These are phyloP conservation scores for Pseudogymnoascus sp. DNA, from an alignment of 2,329 filamentous ascomycete species.

Conservation along the genomic window DNA sequence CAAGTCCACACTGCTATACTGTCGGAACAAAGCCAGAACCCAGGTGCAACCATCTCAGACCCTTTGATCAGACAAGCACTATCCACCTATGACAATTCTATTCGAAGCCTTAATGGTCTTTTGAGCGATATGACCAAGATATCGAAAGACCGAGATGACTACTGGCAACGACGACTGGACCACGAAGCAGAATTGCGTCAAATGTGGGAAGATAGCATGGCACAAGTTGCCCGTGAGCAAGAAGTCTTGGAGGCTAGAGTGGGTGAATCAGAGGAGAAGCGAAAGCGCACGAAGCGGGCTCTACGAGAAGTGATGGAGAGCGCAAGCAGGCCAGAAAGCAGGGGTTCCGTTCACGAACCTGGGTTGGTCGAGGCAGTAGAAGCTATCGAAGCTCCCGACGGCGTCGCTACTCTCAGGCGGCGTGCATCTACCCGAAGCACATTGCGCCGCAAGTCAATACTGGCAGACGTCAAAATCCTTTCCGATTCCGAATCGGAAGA, in stretches of 20 bases:
- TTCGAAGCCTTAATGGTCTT: slow-evolving; percentile 76
- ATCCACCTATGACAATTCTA: slow-evolving; percentile 78
- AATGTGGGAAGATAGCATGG: slow-evolving; percentile 99
- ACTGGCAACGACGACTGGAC: slow-evolving; percentile 93
- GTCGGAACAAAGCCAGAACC: slow-evolving; percentile 60
- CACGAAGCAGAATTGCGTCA: slow-evolving; percentile 84
- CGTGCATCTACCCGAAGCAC: slow-evolving; percentile 38
- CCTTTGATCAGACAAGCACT: slow-evolving; percentile 69
- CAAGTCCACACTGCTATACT: slow-evolving; percentile 79
- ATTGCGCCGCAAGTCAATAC: slow-evolving; percentile 52
- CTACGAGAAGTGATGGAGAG: slow-evolving; percentile 73
- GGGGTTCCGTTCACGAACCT: slow-evolving; percentile 10
- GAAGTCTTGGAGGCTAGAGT: slow-evolving; percentile 83
- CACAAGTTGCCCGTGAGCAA: slow-evolving; percentile 88
- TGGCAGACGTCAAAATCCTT: slow-evolving; percentile 63
- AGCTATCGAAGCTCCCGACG: slow-evolving; percentile 30
- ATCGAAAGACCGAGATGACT: slow-evolving; percentile 85
- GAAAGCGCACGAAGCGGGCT: slow-evolving; percentile 80
- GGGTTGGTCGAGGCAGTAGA: slow-evolving; percentile 15
- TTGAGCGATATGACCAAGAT: slow-evolving; percentile 85
- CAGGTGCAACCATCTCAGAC: slow-evolving; percentile 66
- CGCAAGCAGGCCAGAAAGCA: slow-evolving; percentile 24
- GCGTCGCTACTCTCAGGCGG: slow-evolving; percentile 30
- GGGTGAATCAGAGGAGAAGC: slow-evolving; percentile 82
- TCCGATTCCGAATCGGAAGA: slow-evolving; percentile 71